Evolutionary conservation across 2,329 filamentous ascomycete species (phyloP).

Genomic region (Venturia pyrina): DNA sequence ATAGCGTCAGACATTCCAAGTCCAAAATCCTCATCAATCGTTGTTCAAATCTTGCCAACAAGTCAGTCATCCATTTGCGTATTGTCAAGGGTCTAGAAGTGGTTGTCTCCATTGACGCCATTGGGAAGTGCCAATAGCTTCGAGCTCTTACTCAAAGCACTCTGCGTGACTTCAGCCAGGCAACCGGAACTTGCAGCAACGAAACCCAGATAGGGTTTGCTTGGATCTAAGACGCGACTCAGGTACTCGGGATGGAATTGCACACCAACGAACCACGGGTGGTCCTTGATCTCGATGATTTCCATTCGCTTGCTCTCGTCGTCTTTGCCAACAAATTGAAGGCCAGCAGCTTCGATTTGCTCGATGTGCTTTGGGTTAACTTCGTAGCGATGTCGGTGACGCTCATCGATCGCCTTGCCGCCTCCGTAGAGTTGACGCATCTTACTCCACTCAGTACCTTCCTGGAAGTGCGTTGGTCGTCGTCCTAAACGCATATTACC

Average conservation of each 20-base stretch:
- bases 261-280: constrained; percentile 76
- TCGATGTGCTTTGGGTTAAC: constrained; percentile 74
- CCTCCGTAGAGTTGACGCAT: constrained; percentile 64
- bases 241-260: constrained; percentile 88
- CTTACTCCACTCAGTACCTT: constrained; percentile 65
- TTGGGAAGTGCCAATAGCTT: background rate
- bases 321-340: constrained; percentile 72
- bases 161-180: constrained; percentile 39
- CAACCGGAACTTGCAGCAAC: constrained; percentile 66
- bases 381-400: constrained; percentile 84
- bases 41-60: background rate
- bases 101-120: constrained; percentile 9
- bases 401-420: constrained; percentile 46
- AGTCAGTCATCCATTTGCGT: constrained; percentile 16
- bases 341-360: constrained; percentile 54
- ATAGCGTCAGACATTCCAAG: background rate
- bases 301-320: constrained; percentile 72
- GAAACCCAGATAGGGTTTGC: constrained; percentile 72
- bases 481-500: constrained; percentile 81
- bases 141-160: background rate
- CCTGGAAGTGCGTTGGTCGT: constrained; percentile 65
- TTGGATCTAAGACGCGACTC: constrained; percentile 62
- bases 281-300: constrained; percentile 69
- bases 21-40: background rate
- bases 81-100: background rate